Evolutionary conservation across 345 rosid genomes (phyloP), one percentile per base, ranked within the genome.

Genomic region (Dimocarpus longan): DNA sequence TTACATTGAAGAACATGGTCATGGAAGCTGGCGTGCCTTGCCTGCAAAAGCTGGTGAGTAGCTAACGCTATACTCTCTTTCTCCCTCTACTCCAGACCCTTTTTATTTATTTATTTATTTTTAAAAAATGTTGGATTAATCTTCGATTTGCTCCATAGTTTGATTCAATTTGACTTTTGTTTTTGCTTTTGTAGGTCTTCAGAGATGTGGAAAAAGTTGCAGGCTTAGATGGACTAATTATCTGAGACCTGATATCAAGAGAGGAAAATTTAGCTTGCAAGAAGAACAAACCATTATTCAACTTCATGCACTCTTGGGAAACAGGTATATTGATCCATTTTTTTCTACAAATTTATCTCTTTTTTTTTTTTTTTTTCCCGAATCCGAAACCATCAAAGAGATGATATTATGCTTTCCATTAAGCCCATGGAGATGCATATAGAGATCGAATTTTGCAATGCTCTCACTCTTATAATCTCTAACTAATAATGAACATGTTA

Each of bases 281-380:
- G 98, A 95, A 86, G 98, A 95, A 46, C 95, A 95, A 82, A 93
- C 98, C 79, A 95, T 95, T 80, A 93, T 95, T 78, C 98, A 95
- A 87, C 98, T 95, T 66, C 98, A 95, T 73, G 98, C 98, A 57
- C 97, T 95, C 54, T 86, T 95, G 16, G 98, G 98, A 57, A 95
- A 95, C 90, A 93, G 98, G 98, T 92, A 60, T 46, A 7, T 46
- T 32, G 37, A 32, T 32, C 37, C 37, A 32, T 32, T 32, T 32
- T 32, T 3, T 32, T 32, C 37, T 2, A 32, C 37, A 32, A 32
- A 32, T 32, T 32, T 32, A 1, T 32, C 37, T 32, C 2, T 2
- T 32, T 32, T 32, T 32, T 32, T 32, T 32, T 32, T 32, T 32
- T 32, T 32, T 32, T 10, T 12, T 40, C 39, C 28, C 2, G 19